Evolutionary conservation across 495 filamentous ascomycete species (phyloP).

Genomic region (Lepidopterella palustris): DNA sequence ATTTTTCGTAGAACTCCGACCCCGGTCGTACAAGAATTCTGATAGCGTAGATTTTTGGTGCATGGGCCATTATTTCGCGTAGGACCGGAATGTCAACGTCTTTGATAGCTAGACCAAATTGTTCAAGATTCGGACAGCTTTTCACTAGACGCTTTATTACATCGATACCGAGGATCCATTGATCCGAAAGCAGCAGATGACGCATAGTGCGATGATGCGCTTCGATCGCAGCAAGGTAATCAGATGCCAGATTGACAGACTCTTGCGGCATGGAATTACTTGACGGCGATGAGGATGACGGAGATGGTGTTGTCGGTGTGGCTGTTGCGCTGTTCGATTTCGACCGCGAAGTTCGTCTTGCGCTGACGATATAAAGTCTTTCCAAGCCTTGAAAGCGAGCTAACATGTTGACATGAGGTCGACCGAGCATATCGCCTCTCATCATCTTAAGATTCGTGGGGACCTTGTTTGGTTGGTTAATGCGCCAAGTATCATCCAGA

Average conservation of each 20-base stretch:
- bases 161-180: constrained; percentile 47
- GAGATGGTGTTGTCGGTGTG: constrained; percentile 9
- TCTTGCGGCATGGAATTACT: constrained; percentile 19
- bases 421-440: constrained; percentile 41
- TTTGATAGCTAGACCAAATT: constrained; percentile 37
- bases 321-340: constrained; percentile 15
- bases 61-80: constrained; percentile 26
- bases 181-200: constrained; percentile 52
- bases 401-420: constrained; percentile 22
- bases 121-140: constrained; percentile 52
- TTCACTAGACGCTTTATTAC: constrained; percentile 48
- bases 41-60: constrained; percentile 32
- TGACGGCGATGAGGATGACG: constrained; percentile 4
- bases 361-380: constrained; percentile 29
- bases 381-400: constrained; percentile 23
- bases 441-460: constrained; percentile 32
- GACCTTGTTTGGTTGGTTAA: constrained; percentile 24
- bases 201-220: constrained; percentile 45
- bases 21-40: constrained; percentile 29
- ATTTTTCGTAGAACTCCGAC: constrained; percentile 17
- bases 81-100: constrained; percentile 15
- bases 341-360: neutral
- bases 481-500: constrained; percentile 49
- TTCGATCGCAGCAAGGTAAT: constrained; percentile 32
- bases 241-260: constrained; percentile 23